phyloP scores from a whole-genome alignment of 179 eudicot genomes.

The Camellia oleifera region DNA sequence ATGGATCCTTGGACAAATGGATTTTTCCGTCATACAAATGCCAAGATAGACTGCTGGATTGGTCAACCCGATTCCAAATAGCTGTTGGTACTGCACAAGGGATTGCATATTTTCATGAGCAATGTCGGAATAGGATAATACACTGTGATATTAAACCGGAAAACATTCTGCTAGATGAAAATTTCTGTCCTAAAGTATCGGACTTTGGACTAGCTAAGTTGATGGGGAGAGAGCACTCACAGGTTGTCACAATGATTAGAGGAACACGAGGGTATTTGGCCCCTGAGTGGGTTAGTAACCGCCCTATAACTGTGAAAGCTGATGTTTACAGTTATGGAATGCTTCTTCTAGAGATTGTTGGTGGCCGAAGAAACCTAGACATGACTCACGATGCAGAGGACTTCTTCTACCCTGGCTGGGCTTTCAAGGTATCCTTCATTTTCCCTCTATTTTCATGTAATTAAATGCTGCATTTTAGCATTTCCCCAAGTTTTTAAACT shows the following conservation, averaged over 20 bases:
- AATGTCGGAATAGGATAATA: conserved; percentile 78
- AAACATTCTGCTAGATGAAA: conserved; percentile 73
- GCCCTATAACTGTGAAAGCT: conserved; percentile 83
- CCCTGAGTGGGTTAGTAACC: conserved; percentile 94
- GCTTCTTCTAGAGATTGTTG: conserved; percentile 81
- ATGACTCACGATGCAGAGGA: conserved; percentile 65
- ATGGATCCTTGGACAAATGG: conserved; percentile 94
- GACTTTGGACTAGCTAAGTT: conserved; percentile 89
- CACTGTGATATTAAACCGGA: conserved; percentile 95
- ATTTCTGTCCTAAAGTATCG: conserved; percentile 78
- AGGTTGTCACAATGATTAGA: conserved; percentile 85
- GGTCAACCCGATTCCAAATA: conserved; percentile 75
- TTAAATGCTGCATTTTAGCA: background rate
- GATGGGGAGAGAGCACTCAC: conserved; percentile 85
- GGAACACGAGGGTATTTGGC: conserved; percentile 97
- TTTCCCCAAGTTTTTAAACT: background rate
- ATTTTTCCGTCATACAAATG: conserved; percentile 52
- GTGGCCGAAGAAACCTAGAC: conserved; percentile 90
- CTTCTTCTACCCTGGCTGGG: conserved; percentile 93
- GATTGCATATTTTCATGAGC: conserved; percentile 94
- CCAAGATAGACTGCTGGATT: conserved; percentile 52
- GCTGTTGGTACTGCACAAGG: conserved; percentile 90
- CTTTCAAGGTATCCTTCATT: conserved; percentile 55
- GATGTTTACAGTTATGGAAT: conserved; percentile 92
- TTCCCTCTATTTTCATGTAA: background rate